Evolutionary conservation across 495 filamentous ascomycete genomes (phyloP), one percentile per base, ranked within the genome.

Genomic region (Usnea hakonensis): DNA sequence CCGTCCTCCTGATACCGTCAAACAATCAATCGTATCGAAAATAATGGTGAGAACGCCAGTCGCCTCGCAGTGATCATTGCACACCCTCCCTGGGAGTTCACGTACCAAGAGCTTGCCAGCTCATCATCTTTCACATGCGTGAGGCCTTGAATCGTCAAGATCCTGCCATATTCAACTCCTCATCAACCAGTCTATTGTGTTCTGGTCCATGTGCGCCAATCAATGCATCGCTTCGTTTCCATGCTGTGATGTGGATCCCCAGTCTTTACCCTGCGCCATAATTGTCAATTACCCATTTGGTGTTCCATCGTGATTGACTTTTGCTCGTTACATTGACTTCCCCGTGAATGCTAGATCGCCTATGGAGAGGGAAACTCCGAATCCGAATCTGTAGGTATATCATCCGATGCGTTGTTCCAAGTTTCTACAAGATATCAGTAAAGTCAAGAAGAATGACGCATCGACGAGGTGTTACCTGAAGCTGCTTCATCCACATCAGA

Each of bases 331-430:
- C 37, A 43, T 17, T n/a, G 37, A 28, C 53, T 40, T 40, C 33
- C n/a, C 32, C 32, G 33, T 36, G n/a, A 26, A 19, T 19, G 26
- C 30, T 52, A 13, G 38, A 26, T 38, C 37, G 30, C 37, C 57
- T 54, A 67, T 32, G 66, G 60, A 50, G 66, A 65, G 26, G 58
- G 23, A n/a, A 58, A 60, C 41, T 65, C 64, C 3, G 61, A 64
- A 26, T 65, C 67, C 3, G 67, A 69, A 32, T 69, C 67, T 21
- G 62, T 63, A 19, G 62, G 62, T 9, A 65, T 53, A 36, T 69
- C 67, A 17, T 63, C 65, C 16, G 58, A 61, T n/a, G 38, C 33
- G 44, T 67, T 65, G 41, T 57, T 54, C 64, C 67, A 69, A 37
- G 59, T 55, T 32, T 62, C 62, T 67, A 44, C 1, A 13, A 7